Conservation (phyloP, 331 rosid genomes). For the Acacia pycnantha region DNA sequence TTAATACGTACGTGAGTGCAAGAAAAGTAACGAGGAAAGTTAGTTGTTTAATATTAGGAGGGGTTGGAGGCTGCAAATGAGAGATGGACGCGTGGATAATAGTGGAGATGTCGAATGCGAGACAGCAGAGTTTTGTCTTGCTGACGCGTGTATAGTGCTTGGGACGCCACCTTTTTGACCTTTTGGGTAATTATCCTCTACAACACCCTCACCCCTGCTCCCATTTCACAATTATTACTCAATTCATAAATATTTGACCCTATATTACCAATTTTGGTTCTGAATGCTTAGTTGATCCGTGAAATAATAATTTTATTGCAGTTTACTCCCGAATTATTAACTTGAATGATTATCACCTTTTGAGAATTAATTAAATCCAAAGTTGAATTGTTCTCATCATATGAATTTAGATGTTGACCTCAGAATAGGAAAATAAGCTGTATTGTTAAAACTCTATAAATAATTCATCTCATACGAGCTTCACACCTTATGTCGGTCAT, state of each 20-base stretch:
- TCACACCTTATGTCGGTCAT: not conserved
- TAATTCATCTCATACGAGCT: not conserved
- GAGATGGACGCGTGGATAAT: constrained; percentile 24
- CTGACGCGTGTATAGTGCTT: constrained; percentile 68
- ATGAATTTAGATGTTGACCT: not conserved
- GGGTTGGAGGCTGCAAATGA: constrained; percentile 8
- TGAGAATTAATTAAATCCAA: not conserved
- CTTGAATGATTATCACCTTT: not conserved
- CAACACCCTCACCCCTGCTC: constrained; percentile 4
- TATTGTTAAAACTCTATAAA: not conserved
- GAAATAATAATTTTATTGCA: not conserved
- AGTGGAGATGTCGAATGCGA: constrained; percentile 35
- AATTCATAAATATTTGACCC: not conserved
- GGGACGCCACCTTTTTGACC: constrained; percentile 51
- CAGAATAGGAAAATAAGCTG: not conserved
- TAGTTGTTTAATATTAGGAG: not conserved
- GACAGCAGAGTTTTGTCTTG: constrained; percentile 48
- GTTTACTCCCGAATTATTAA: not conserved
- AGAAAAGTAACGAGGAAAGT: not conserved
- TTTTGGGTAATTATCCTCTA: constrained; percentile 25
- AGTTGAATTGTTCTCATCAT: not conserved
- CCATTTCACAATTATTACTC: not conserved
- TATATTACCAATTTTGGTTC: not conserved
- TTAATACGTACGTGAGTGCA: not conserved
- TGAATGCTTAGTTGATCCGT: not conserved